phyloP scores from a whole-genome alignment of 768 basidiomycete genomes.

The Termitomyces titanicus region DNA sequence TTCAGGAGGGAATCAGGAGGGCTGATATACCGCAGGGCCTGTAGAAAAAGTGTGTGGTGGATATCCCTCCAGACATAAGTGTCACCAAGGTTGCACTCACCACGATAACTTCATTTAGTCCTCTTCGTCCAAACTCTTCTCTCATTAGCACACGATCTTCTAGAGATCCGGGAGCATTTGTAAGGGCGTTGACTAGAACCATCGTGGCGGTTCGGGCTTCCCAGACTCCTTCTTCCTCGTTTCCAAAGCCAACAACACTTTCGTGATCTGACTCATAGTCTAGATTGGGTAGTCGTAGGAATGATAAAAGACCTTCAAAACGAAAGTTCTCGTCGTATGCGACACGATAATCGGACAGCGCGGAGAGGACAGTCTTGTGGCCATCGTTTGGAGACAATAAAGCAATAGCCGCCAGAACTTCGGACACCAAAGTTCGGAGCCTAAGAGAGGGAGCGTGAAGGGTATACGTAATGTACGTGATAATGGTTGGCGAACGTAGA shows the following conservation, averaged over 20 bases:
- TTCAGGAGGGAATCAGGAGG: constrained; percentile 47
- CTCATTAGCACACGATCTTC: constrained; percentile 60
- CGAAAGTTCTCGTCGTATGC: constrained; percentile 71
- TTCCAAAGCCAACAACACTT: constrained; percentile 29
- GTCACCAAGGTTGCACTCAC: no score
- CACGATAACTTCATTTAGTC: no score
- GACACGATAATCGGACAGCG: constrained; percentile 77
- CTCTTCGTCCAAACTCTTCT: no score
- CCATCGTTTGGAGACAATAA: constrained; percentile 69
- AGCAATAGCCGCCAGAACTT: constrained; percentile 83
- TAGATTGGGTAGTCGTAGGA: constrained; percentile 54
- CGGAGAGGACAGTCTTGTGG: constrained; percentile 69
- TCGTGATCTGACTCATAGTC: constrained; percentile 31
- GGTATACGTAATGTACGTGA: constrained; percentile 71
- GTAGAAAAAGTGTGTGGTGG: not conserved
- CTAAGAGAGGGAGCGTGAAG: constrained; percentile 66
- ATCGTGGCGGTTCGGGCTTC: constrained; percentile 75
- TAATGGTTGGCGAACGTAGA: constrained; percentile 55
- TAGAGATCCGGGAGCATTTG: constrained; percentile 68
- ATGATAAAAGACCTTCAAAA: constrained; percentile 71
- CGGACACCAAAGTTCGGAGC: constrained; percentile 64
- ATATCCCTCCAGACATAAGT: no score
- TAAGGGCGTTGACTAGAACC: constrained; percentile 76
- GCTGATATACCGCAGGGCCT: constrained; percentile 23
- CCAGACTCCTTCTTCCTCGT: constrained; percentile 73